phyloP scores from a whole-genome alignment of 2,329 filamentous ascomycete genomes.

The Aspergillus hiratsukae region DNA sequence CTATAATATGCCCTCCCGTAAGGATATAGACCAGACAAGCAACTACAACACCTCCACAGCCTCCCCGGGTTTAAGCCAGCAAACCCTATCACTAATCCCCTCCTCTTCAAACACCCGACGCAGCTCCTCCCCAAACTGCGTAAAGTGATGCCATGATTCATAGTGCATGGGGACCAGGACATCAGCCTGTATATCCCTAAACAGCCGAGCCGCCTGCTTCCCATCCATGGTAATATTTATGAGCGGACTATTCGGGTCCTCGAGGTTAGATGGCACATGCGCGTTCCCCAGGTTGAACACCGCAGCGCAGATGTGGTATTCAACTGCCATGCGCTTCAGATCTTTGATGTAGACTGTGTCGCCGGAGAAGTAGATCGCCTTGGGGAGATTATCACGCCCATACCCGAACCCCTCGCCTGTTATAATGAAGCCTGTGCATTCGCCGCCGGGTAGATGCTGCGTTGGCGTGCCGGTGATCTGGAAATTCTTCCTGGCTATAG shows the following conservation, averaged over 20 bases:
- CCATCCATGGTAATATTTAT: constrained; percentile 43
- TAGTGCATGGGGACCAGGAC: constrained; percentile 47
- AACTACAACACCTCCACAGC: constrained; percentile 1
- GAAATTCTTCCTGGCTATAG: constrained; percentile 32
- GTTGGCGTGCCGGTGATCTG: constrained; percentile 42
- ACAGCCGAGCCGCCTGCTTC: constrained; percentile 36
- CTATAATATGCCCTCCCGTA: no score
- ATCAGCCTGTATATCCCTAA: constrained; percentile 39
- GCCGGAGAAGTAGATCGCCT: constrained; percentile 48
- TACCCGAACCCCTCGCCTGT: constrained; percentile 34
- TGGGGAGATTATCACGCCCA: constrained; percentile 33
- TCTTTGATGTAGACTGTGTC: constrained; percentile 48
- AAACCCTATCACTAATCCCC: constrained; percentile 32
- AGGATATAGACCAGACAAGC: no score
- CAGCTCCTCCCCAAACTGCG: constrained; percentile 31
- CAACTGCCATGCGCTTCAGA: constrained; percentile 29
- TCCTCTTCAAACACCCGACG: constrained; percentile 29
- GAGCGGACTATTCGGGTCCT: constrained; percentile 21
- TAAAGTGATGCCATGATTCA: constrained; percentile 46
- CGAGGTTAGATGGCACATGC: constrained; percentile 8
- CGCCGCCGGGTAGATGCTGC: constrained; percentile 42
- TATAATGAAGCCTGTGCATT: constrained; percentile 46
- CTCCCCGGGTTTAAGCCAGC: constrained; percentile 33
- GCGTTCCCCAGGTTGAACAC: constrained; percentile 41
- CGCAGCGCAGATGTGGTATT: constrained; percentile 37